Percentiles rank a stretch among this genome's conserved stretches.
phyloP scores from a whole-genome alignment of 2,329 filamentous ascomycete genomes.

The Colletotrichum plurivorum region DNA sequence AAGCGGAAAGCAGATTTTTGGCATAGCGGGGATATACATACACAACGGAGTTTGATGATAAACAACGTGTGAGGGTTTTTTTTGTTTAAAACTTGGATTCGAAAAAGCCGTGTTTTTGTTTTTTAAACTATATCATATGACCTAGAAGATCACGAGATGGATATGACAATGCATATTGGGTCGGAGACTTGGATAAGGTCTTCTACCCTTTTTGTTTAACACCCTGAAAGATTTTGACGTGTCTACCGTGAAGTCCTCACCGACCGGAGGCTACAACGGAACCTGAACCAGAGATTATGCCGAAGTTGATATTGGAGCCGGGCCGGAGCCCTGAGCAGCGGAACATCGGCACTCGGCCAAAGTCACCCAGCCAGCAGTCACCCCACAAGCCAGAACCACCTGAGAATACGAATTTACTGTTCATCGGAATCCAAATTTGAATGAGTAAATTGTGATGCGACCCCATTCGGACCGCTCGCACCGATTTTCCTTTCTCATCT shows the following conservation, averaged over 20 bases:
- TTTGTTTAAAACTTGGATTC: neutral
- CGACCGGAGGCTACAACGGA: too few relatives aligned
- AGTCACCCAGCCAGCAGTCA: too few relatives aligned
- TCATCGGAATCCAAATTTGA: neutral
- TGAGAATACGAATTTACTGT: neutral
- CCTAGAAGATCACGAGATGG: neutral
- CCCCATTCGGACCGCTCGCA: neutral
- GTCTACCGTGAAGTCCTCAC: too few relatives aligned
- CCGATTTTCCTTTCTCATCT: slow-evolving; percentile 17
- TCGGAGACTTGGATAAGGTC: neutral
- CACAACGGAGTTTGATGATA: slow-evolving; percentile 10
- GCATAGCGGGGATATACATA: slow-evolving; percentile 16
- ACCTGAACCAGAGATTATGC: too few relatives aligned
- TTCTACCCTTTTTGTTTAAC: too few relatives aligned
- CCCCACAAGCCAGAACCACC: too few relatives aligned
- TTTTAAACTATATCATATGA: neutral
- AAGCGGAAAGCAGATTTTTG: neutral
- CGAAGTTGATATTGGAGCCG: too few relatives aligned
- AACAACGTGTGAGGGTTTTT: neutral
- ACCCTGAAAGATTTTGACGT: too few relatives aligned
- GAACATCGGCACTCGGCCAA: too few relatives aligned
- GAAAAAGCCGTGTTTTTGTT: neutral
- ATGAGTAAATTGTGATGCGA: neutral
- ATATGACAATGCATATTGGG: neutral
- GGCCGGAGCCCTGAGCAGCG: too few relatives aligned